Conservation (phyloP, 225 moss, liverwort and hornwort genomes). For the Polytrichum commune region DNA sequence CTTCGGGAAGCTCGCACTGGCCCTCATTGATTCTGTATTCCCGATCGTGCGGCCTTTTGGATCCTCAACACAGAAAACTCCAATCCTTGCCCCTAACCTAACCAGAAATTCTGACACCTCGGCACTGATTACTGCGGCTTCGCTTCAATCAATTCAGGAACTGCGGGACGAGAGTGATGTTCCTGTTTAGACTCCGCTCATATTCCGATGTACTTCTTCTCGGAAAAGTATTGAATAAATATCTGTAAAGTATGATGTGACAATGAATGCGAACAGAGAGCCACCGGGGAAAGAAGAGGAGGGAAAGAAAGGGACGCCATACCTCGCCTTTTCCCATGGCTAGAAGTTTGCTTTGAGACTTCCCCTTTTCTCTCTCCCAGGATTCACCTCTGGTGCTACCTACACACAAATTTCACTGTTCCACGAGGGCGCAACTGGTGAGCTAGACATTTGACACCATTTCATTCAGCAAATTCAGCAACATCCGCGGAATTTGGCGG, state of each 20-base stretch:
- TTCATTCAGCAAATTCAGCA: constrained; percentile 6
- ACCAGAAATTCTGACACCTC: background rate
- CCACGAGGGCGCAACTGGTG: constrained; percentile 8
- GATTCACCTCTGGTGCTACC: constrained; percentile 29
- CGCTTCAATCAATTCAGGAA: background rate
- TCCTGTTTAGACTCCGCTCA: too few species aligned
- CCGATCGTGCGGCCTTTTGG: constrained; percentile 1
- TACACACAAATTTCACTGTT: constrained; percentile 25
- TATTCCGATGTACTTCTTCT: too few species aligned
- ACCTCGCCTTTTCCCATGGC: constrained; percentile 62
- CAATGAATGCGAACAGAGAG: constrained; percentile 9
- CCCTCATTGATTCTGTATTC: constrained; percentile 4
- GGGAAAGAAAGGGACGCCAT: constrained; percentile 24
- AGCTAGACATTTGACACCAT: constrained; percentile 11
- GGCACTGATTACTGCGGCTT: background rate
- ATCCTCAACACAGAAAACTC: constrained; percentile 6
- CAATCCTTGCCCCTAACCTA: background rate
- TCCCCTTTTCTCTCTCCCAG: constrained; percentile 24
- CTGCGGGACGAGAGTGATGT: background rate
- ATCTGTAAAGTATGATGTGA: constrained; percentile 6
- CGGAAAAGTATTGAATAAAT: background rate
- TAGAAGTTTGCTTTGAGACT: constrained; percentile 22
- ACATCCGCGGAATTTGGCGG: too few species aligned
- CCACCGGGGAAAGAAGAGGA: constrained; percentile 18
- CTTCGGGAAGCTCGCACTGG: constrained; percentile 7